Evolutionary conservation across 352 stramenopile species (phyloP), one percentile per base, ranked within the genome.

Genomic region (Globisporangium splendens): DNA sequence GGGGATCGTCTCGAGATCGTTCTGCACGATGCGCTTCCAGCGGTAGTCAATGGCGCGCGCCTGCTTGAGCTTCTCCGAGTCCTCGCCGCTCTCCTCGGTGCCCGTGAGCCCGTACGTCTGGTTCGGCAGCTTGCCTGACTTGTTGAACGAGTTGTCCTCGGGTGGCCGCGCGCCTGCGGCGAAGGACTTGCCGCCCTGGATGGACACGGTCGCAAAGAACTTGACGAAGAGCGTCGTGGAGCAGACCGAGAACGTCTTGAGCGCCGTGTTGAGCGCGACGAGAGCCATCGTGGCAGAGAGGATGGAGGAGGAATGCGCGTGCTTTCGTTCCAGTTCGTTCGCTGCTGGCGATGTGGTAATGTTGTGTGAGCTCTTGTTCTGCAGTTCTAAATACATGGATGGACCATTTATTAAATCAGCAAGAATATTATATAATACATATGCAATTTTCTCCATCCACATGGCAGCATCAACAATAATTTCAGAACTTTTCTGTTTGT

Each of bases 1-100:
- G 28, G 73, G 73, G 43, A 82, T 76, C 21, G 63, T 69, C 50
- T 82, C 73, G 39, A 79, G 62, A 55, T 82, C 70, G 65, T 82
- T 82, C 31, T 64, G 56, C 35, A 79, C 65, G 50, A 81, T 72
- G 48, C 71, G 66, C 20, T 72, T 56, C 72, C 72, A 82, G 35
- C 73, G 70, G 39, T 73, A 59, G 57, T 80, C 69, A 14, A 49
- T 51, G 15, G 54, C 57, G 18, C 56, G 56, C 14, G 69, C 69
- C 39, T 61, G 28, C 28, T 35, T 35, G 28, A 35, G 28, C 24
- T 21, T 51, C 53, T 7, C 17, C 53, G 46, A 35, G 28, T 35
- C 28, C 5, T 62, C 47, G n/a, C 13, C 18, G 47, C 39, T 56
- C 35, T 46, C 46, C 0, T 35, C 28, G 28, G 48, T 48, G 22